Evolutionary conservation across 129 eudicot genomes (phyloP).

Genomic region (Pulicaria dysenterica): DNA sequence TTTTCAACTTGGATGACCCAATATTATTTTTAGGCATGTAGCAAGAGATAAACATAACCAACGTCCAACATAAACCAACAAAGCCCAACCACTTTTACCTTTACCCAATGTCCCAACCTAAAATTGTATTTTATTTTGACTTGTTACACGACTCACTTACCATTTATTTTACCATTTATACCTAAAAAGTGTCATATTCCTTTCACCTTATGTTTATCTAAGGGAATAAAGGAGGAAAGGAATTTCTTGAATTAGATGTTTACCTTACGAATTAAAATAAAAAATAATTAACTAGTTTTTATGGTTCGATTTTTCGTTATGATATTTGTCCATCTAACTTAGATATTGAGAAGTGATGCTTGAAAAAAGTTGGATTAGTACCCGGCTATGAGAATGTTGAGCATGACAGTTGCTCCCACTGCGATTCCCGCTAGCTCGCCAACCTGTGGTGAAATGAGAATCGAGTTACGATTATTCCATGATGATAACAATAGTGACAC

Average conservation of each 20-base stretch:
- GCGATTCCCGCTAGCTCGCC: constrained; percentile 98
- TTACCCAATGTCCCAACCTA: background rate
- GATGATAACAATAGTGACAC: background rate
- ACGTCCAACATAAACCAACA: no score
- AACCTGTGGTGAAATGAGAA: constrained; percentile 55
- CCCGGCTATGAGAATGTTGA: constrained; percentile 98
- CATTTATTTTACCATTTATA: background rate
- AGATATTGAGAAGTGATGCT: constrained; percentile 17
- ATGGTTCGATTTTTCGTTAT: background rate
- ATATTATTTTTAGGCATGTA: no score
- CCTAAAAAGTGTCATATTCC: background rate
- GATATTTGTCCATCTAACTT: background rate
- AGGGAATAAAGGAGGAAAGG: background rate
- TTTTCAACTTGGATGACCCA: no score
- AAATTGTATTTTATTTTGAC: background rate
- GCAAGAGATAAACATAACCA: no score
- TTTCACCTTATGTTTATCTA: background rate
- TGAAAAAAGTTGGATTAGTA: constrained; percentile 30
- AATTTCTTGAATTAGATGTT: background rate
- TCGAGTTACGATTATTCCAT: constrained; percentile 6
- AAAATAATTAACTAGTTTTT: background rate
- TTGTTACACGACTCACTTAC: background rate
- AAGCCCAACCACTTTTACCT: background rate
- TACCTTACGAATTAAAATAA: background rate
- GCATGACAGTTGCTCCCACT: constrained; percentile 98